Conservation (phyloP, 129 eudicot species). For the Gnaphalium uliginosum region DNA sequence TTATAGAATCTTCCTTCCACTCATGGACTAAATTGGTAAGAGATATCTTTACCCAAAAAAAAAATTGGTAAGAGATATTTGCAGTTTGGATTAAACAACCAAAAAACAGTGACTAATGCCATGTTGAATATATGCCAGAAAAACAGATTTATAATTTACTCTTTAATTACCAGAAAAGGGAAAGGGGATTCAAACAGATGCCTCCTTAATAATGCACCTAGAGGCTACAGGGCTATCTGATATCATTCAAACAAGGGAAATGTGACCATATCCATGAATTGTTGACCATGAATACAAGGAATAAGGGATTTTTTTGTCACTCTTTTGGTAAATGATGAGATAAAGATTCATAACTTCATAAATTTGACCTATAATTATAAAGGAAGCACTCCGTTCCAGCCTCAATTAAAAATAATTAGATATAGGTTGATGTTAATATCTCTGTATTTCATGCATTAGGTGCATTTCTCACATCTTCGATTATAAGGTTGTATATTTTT, state of each 20-base stretch:
- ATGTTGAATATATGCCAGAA: neutral
- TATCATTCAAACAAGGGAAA: too few species aligned
- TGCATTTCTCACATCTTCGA: neutral
- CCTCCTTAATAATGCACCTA: neutral
- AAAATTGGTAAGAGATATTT: neutral
- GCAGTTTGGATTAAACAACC: neutral
- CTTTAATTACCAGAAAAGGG: too few species aligned
- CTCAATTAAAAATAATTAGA: too few species aligned
- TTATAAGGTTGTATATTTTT: neutral
- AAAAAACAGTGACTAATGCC: neutral
- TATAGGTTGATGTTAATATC: neutral
- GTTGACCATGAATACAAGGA: neutral
- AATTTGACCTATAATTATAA: neutral
- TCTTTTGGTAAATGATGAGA: slow-evolving; percentile 6
- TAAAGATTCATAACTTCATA: neutral
- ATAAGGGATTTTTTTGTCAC: neutral
- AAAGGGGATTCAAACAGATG: neutral
- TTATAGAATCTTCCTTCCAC: too few species aligned
- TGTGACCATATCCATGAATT: neutral
- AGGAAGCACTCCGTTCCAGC: neutral
- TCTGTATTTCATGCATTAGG: neutral
- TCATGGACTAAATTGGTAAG: too few species aligned
- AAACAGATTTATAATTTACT: neutral
- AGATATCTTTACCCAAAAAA: too few species aligned
- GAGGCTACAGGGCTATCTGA: neutral